These are phyloP conservation scores for Colletotrichum acutatum DNA, from an alignment of 2,329 filamentous ascomycete genomes.

Conservation along the genomic window DNA sequence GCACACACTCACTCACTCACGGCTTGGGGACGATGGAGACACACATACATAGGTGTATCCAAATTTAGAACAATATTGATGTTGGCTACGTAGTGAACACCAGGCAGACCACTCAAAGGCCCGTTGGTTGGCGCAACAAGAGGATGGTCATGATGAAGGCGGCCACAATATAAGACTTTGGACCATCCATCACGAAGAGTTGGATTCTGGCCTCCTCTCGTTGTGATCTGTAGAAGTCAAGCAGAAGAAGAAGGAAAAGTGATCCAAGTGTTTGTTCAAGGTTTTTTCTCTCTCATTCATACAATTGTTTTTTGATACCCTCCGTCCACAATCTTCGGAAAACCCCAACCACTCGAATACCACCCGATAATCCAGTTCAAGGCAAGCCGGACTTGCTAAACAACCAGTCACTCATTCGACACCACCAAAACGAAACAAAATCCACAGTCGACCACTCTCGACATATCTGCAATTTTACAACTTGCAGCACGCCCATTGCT, in stretches of 20 bases:
- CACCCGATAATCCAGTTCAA: constrained; percentile 50
- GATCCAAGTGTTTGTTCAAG: constrained; percentile 63
- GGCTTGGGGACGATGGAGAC: background rate
- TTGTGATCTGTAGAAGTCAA: constrained; percentile 52
- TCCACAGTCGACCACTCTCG: background rate
- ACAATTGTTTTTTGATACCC: constrained; percentile 46
- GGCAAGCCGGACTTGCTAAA: constrained; percentile 71
- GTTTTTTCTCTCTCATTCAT: constrained; percentile 53
- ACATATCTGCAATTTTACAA: constrained; percentile 22
- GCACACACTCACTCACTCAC: constrained; percentile 4
- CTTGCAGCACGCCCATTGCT: background rate
- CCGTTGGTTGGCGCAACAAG: constrained; percentile 20
- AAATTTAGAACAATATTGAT: constrained; percentile 37
- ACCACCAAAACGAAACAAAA: background rate
- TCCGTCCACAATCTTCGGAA: constrained; percentile 46
- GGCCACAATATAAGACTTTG: constrained; percentile 70
- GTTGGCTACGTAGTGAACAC: constrained; percentile 31
- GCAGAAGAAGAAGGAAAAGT: constrained; percentile 54
- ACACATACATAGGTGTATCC: constrained; percentile 24
- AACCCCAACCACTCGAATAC: constrained; percentile 35
- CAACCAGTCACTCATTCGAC: constrained; percentile 59
- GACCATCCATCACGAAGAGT: constrained; percentile 52
- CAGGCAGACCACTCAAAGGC: constrained; percentile 29
- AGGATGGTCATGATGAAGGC: constrained; percentile 51
- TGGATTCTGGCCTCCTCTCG: constrained; percentile 54